phyloP scores from a whole-genome alignment of 331 rosid species.

The Rosa hybrid region DNA sequence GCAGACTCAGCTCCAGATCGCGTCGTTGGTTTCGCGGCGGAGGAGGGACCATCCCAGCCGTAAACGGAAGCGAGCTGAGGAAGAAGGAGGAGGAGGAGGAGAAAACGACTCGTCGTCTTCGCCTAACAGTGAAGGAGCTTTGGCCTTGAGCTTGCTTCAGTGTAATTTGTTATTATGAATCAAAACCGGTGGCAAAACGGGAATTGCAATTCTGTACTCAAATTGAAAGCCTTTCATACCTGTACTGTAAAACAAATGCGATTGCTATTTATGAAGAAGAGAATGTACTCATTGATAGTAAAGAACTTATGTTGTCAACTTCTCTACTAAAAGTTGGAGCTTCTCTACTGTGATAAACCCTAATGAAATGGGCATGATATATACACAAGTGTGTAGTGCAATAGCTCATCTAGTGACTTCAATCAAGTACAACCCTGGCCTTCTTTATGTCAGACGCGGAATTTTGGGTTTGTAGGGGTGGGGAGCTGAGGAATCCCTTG shows the following conservation, averaged over 20 bases:
- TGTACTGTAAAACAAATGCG: neutral
- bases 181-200: neutral
- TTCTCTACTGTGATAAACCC: neutral
- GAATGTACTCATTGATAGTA: neutral
- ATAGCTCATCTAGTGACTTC: neutral
- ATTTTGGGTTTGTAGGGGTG: slow-evolving; percentile 10
- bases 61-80: slow-evolving; percentile 40
- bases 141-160: slow-evolving; percentile 29
- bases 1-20: slow-evolving; percentile 42
- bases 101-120: slow-evolving; percentile 8
- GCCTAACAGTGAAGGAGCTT: slow-evolving; percentile 25
- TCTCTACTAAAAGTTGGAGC: neutral
- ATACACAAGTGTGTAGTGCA: neutral
- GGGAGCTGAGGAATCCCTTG: slow-evolving; percentile 36
- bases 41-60: slow-evolving; percentile 9
- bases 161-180: slow-evolving; percentile 34
- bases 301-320: neutral
- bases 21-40: slow-evolving; percentile 29
- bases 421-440: slow-evolving; percentile 23
- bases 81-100: slow-evolving; percentile 3
- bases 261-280: neutral
- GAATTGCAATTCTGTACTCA: neutral
- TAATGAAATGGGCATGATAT: slow-evolving; percentile 2
- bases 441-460: slow-evolving; percentile 17
- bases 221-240: neutral